A percentile compares a stretch with the other conserved stretches of the same genome.
These are phyloP conservation scores for Podospora fimiseda DNA, from an alignment of 495 filamentous ascomycete genomes.

Conservation along the genomic window DNA sequence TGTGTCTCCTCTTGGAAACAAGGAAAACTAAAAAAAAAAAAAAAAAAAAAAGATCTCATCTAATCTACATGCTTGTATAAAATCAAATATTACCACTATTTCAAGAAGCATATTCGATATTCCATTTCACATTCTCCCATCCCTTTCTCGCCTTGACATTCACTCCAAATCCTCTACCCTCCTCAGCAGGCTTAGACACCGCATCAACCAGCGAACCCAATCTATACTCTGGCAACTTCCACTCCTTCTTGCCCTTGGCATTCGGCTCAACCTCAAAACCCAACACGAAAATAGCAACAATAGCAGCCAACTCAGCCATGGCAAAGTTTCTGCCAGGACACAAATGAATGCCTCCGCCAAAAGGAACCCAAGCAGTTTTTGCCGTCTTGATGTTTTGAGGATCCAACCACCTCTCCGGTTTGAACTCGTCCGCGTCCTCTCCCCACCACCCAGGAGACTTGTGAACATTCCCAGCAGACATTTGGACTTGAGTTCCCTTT, in stretches of 20 bases:
- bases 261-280: constrained; percentile 10
- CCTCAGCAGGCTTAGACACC: constrained; percentile 11
- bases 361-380: constrained; percentile 9
- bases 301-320: constrained; percentile 15
- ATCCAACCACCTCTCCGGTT: constrained; percentile 8
- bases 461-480: constrained; percentile 7
- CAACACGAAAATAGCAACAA: constrained; percentile 12
- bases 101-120: constrained; percentile 1
- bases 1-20: constrained; percentile 24
- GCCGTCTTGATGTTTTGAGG: constrained; percentile 4
- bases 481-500: constrained; percentile 5
- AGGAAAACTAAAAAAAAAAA: no score
- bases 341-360: constrained; percentile 14
- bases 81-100: background rate
- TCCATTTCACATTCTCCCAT: constrained; percentile 12
- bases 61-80: background rate
- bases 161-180: constrained; percentile 7
- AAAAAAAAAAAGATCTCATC: no score
- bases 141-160: constrained; percentile 3
- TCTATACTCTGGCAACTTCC: constrained; percentile 5
- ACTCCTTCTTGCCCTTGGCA: background rate
- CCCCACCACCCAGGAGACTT: constrained; percentile 11
- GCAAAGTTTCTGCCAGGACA: constrained; percentile 15
- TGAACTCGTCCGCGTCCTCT: constrained; percentile 6
- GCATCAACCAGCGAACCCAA: constrained; percentile 13